These are phyloP conservation scores for Chamaecrista fasciculata DNA, from an alignment of 306 rosid species.

Conservation along the genomic window DNA sequence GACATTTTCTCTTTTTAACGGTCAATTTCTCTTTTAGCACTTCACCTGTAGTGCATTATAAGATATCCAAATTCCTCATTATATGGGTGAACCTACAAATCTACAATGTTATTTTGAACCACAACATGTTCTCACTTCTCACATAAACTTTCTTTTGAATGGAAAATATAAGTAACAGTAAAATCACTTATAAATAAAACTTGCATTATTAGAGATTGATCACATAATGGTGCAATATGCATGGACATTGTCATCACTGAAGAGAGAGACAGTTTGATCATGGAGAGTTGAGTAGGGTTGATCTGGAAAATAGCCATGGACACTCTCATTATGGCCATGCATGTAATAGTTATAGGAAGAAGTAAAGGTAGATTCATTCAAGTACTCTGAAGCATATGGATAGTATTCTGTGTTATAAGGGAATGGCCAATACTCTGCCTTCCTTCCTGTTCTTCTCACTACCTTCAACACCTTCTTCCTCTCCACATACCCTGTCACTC, in stretches of 20 bases:
- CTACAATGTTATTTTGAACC: background rate
- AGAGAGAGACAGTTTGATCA: conserved; percentile 67
- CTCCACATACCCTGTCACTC: conserved; percentile 59
- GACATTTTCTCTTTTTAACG: too few species aligned
- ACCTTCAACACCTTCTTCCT: conserved; percentile 52
- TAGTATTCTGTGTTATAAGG: conserved; percentile 70
- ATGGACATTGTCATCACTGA: conserved; percentile 76
- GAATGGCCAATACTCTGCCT: conserved; percentile 79
- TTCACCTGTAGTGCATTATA: too few species aligned
- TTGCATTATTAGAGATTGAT: background rate
- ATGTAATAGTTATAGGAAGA: conserved; percentile 65
- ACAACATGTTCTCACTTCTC: too few species aligned
- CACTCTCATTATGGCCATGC: conserved; percentile 62
- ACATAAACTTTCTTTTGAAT: too few species aligned
- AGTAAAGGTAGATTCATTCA: conserved; percentile 55
- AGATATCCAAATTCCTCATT: too few species aligned
- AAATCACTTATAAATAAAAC: background rate
- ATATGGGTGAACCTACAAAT: too few species aligned
- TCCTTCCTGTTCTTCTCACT: conserved; percentile 81
- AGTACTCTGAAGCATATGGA: conserved; percentile 56
- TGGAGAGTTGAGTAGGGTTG: conserved; percentile 50
- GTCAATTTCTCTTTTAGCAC: too few species aligned
- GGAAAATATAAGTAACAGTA: background rate
- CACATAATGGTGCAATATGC: conserved; percentile 70
- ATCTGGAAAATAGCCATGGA: conserved; percentile 65